Base-by-base conservation (phyloP, 768 basidiomycete species). In the Boletus tylopilopsis region DNA sequence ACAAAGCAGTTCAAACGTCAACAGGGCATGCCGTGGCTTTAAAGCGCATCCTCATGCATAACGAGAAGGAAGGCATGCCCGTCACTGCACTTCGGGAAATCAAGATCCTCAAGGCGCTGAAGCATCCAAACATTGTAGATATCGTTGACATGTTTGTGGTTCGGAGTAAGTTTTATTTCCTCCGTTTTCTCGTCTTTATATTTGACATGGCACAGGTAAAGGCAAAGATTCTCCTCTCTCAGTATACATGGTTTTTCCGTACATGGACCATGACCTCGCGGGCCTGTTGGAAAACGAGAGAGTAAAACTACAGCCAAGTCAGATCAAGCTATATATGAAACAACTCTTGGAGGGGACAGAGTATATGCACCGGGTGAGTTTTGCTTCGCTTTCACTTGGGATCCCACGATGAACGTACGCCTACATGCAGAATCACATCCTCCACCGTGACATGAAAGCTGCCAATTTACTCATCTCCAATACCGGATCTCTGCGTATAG, bases 201-300 rank as follows among this genome's bases (percentile, higher is more conserved):
- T 34, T 32, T 39, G 43, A 11, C 21, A 44, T 47, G 39, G n/a
- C 16, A 27, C 24, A 63, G 62, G 62, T 43, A 37, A 54, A 85
- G 84, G 85, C 63, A 85, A 76, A 50, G 79, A 85, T 39, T 64
- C 68, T 12, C 82, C 87, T 22, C 72, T 91, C 46, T 90, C 90
- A 5, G 90, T 97, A 13, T 96, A 90, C 70, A 96, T 98, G 93
- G 95, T 97, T 35, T 99, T 98, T 62, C 96, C 96, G 0, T 99
- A 97, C 71, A 98, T 98, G 96, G 96, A 98, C 61, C 95, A 99
- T 61, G 96, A 99, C 69, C 81, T 99, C 11, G 93, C 95, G 2
- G 96, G 96, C 3, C 68, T 98, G 33, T 72, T 99, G 51, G 91
- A 94, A 68, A 97, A 98, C 63, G 86, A 90, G 51, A 80, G 87